Conservation (phyloP, 2,329 filamentous ascomycete genomes). For the Beauveria australis region DNA sequence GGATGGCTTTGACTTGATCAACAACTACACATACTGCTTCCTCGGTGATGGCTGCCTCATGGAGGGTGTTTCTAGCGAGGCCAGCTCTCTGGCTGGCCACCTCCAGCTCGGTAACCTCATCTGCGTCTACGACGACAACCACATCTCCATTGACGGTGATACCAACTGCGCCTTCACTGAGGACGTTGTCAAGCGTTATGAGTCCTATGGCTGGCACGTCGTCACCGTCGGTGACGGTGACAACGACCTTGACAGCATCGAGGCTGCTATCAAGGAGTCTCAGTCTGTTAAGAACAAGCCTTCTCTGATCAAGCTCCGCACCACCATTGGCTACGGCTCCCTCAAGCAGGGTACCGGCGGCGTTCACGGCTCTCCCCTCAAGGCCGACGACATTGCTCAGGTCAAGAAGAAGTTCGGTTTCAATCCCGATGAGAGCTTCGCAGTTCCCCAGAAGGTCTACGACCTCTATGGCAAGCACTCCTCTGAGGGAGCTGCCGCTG, state of each 20-base stretch:
- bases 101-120: constrained; percentile 97
- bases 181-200: constrained; percentile 89
- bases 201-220: constrained; percentile 95
- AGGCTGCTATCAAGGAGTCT: constrained; percentile 77
- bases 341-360: constrained; percentile 86
- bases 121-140: constrained; percentile 96
- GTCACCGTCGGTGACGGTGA: constrained; percentile 81
- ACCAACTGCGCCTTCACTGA: constrained; percentile 96
- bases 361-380: constrained; percentile 93
- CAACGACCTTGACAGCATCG: constrained; percentile 77
- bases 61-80: constrained; percentile 95
- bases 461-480: constrained; percentile 81
- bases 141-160: constrained; percentile 91
- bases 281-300: constrained; percentile 93
- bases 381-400: constrained; percentile 86
- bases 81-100: constrained; percentile 86
- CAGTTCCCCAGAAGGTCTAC: constrained; percentile 90
- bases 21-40: constrained; percentile 97
- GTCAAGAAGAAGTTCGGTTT: constrained; percentile 95
- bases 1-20: constrained; percentile 79
- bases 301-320: constrained; percentile 90
- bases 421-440: constrained; percentile 87
- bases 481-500: constrained; percentile 75
- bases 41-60: constrained; percentile 97
- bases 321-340: constrained; percentile 95